A percentile compares a stretch with the other conserved stretches of the same genome.
phyloP scores from a whole-genome alignment of 2,329 filamentous ascomycete genomes.

The Fusarium xylarioides region DNA sequence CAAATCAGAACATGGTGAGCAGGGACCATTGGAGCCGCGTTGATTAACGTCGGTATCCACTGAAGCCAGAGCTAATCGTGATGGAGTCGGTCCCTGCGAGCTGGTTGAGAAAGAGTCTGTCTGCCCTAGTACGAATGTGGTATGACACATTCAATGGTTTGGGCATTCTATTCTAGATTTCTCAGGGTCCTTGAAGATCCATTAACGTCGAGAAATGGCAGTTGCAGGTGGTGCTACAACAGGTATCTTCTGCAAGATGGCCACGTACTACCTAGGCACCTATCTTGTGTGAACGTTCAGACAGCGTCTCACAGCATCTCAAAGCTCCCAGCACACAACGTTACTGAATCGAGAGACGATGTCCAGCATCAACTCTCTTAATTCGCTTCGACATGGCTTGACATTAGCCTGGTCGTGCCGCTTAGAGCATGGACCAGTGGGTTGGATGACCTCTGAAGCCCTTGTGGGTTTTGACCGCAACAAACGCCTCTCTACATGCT shows the following conservation, averaged over 20 bases:
- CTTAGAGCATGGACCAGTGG: conserved; percentile 14
- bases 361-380: not conserved
- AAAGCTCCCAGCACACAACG: not conserved
- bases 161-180: conserved; percentile 17
- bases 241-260: not conserved
- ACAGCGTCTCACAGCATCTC: not conserved
- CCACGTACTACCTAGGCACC: not conserved
- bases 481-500: conserved; percentile 11
- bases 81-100: conserved; percentile 19
- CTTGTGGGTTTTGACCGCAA: conserved; percentile 26
- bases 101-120: not conserved
- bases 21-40: conserved; percentile 27
- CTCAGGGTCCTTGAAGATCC: conserved; percentile 16
- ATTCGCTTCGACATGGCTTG: conserved; percentile 5
- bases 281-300: not conserved
- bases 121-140: conserved; percentile 26
- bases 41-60: conserved; percentile 28
- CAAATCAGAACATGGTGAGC: conserved; percentile 7
- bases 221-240: not conserved
- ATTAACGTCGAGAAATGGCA: not conserved
- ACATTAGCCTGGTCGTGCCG: conserved; percentile 1
- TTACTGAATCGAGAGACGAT: not conserved
- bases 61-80: conserved; percentile 26
- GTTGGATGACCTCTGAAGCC: conserved; percentile 16
- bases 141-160: conserved; percentile 14